A percentile compares a stretch with the other conserved stretches of the same genome.
phyloP scores from a whole-genome alignment of 768 basidiomycete species.

The Suillus decipiens region DNA sequence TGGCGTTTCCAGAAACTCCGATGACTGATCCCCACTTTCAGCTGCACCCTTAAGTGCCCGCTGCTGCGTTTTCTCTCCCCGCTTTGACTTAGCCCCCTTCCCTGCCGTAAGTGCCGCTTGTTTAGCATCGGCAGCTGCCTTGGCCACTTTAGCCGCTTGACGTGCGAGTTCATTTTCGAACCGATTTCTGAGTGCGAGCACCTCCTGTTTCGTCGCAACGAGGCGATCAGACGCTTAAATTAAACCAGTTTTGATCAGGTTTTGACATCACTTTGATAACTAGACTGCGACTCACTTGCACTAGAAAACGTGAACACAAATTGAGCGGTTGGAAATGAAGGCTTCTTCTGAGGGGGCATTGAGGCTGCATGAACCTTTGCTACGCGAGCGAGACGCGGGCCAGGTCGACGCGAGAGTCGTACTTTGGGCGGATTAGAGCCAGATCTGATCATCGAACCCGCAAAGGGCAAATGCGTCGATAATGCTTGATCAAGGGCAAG shows the following conservation, averaged over 20 bases:
- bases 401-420: slow-evolving; percentile 57
- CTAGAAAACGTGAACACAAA: slow-evolving; percentile 67
- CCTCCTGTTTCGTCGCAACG: slow-evolving; percentile 67
- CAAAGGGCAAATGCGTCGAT: slow-evolving; percentile 42
- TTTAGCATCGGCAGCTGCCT: slow-evolving; percentile 52
- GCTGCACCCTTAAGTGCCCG: slow-evolving; percentile 32
- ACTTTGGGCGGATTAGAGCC: slow-evolving; percentile 37
- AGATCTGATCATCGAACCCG: slow-evolving; percentile 37
- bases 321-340: slow-evolving; percentile 49
- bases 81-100: slow-evolving; percentile 39
- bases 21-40: slow-evolving; percentile 35
- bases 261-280: slow-evolving; percentile 22
- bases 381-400: slow-evolving; percentile 52
- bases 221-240: slow-evolving; percentile 71
- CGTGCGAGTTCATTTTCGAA: slow-evolving; percentile 76
- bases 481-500: slow-evolving; percentile 80
- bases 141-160: slow-evolving; percentile 59
- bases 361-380: slow-evolving; percentile 25
- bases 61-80: slow-evolving; percentile 41
- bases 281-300: slow-evolving; percentile 62
- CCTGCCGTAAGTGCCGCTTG: slow-evolving; percentile 44
- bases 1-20: slow-evolving; percentile 42
- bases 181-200: slow-evolving; percentile 59
- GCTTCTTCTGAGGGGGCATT: slow-evolving; percentile 25
- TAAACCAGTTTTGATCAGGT: slow-evolving; percentile 29